Percentiles rank a stretch among this genome's conserved stretches.
Conservation (phyloP, 306 rosid species). For the Castanea crenata region DNA sequence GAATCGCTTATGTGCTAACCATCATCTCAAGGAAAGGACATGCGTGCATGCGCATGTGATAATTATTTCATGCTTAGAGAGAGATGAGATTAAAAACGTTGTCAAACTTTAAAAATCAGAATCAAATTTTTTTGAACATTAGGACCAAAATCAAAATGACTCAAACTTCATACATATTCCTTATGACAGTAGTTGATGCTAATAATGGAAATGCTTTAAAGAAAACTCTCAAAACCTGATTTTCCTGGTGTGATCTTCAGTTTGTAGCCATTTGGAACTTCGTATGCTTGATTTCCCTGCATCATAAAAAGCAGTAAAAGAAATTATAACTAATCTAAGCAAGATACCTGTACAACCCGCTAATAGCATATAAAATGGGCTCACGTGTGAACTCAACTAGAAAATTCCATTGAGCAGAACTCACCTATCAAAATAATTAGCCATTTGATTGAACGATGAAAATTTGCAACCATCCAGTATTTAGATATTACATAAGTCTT, state of each 20-base stretch:
- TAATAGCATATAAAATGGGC: background rate
- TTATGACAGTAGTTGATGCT: conserved; percentile 11
- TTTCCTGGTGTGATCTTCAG: conserved; percentile 60
- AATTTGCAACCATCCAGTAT: background rate
- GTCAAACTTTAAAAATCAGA: no score
- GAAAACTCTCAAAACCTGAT: conserved; percentile 46
- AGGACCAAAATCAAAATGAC: no score
- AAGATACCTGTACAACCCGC: background rate
- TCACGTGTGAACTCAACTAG: background rate
- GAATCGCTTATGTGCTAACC: background rate
- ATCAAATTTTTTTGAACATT: no score
- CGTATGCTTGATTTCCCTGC: conserved; percentile 84
- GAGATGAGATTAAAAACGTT: no score
- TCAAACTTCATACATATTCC: background rate
- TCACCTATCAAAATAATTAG: background rate
- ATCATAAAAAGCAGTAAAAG: conserved; percentile 25
- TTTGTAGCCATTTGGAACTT: conserved; percentile 87
- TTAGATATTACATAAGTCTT: background rate
- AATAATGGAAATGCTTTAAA: background rate
- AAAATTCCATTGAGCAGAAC: background rate
- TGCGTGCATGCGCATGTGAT: background rate
- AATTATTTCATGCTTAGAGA: background rate
- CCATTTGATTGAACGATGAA: background rate
- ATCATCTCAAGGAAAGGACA: background rate
- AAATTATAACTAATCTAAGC: background rate